Base-by-base conservation (phyloP, 768 basidiomycete genomes). In the Podaxis pistillaris region DNA sequence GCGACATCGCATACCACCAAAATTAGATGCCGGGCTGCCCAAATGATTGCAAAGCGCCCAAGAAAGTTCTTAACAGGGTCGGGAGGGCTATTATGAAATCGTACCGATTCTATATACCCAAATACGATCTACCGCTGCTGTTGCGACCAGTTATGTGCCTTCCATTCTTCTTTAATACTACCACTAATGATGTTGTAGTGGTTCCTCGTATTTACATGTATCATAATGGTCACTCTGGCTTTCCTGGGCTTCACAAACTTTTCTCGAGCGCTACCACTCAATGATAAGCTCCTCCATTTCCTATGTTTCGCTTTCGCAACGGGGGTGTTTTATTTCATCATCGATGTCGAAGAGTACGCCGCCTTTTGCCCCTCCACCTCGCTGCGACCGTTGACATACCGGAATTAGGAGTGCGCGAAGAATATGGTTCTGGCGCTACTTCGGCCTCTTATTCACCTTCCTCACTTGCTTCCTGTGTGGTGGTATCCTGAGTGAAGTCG, bases 371-470 rank as follows among this genome's bases (percentile, higher is more conserved):
- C 6, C 49, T 26, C 40, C 12, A 12, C 3, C 22, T 56, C 17
- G 1, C 36, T 49, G 58, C 4, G 28, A 47, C 66, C 9, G 64
- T 61, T 22, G 33, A 46, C 19, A 41, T 33, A 37, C 13, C 4
- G 46, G n/a, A 17, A 15, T 12, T 37, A 94, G 93, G 71, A 87
- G 87, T 58, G 86, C 88, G 6, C 78, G 92, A 63, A 81, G 92
- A 65, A 83, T 94, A 73, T 94, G 93, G 92, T 89, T 92, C 67
- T 94, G 93, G 93, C 83, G 92, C 30, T 82, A 89, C 70, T 81
- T 86, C 28, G 81, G 84, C 8, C 72, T 92, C 11, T 85, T 91
- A 52, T 82, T 90, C 69, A 91, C 93, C 1, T 72, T 73, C 3
- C 73, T 90, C 66, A 77, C 86, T 4, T 94, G 93, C 67, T 85